These are phyloP conservation scores for Mollisiaceae sp. DNA, from an alignment of 2,329 filamentous ascomycete genomes.

Conservation along the genomic window DNA sequence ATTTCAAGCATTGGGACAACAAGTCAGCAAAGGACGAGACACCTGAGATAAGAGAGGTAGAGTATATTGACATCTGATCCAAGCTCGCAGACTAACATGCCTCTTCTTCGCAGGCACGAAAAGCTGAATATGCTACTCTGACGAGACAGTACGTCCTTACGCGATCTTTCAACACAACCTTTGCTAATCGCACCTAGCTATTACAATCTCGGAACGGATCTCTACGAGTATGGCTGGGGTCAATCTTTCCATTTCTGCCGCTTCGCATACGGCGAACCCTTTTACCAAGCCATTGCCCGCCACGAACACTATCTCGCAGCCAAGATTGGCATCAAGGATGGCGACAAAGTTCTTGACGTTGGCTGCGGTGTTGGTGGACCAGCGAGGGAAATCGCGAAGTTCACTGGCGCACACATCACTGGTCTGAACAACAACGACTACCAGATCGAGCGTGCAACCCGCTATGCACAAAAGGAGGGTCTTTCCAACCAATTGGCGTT, in stretches of 20 bases:
- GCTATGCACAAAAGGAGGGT: constrained; percentile 83
- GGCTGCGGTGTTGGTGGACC: constrained; percentile 97
- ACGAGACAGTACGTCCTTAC: constrained; percentile 77
- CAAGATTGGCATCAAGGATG: constrained; percentile 83
- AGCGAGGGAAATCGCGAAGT: constrained; percentile 95
- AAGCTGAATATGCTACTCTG: constrained; percentile 88
- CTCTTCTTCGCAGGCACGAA: constrained; percentile 63
- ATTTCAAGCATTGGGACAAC: constrained; percentile 97
- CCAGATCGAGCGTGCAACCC: constrained; percentile 92
- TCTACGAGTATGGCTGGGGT: constrained; percentile 98
- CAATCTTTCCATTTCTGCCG: constrained; percentile 98
- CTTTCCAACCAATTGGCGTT: constrained; percentile 82
- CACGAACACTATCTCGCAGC: constrained; percentile 98
- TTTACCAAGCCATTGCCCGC: constrained; percentile 89
- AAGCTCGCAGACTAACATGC: constrained; percentile 16
- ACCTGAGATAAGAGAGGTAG: constrained; percentile 76
- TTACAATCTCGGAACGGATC: constrained; percentile 93
- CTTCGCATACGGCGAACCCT: constrained; percentile 85
- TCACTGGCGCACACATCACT: constrained; percentile 86
- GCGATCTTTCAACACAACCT: background rate
- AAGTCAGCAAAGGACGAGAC: constrained; percentile 83
- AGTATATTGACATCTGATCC: constrained; percentile 36
- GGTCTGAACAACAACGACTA: constrained; percentile 99
- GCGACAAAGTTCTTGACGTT: constrained; percentile 92
- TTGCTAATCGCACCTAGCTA: constrained; percentile 61